phyloP scores from a whole-genome alignment of 1,139 yeast species.

The Blastobotrys malaysiensis region DNA sequence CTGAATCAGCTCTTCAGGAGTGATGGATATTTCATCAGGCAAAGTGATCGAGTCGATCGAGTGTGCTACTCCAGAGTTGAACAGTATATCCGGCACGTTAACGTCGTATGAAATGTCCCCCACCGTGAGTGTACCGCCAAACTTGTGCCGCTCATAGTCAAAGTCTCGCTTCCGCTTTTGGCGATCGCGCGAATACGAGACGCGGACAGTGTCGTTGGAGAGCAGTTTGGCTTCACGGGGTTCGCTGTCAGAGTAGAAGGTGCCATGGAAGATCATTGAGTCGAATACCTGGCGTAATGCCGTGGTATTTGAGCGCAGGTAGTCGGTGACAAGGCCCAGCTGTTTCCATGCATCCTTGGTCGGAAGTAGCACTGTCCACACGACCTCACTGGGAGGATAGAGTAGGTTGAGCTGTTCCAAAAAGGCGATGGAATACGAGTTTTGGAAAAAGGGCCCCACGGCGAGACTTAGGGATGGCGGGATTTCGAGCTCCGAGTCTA shows the following conservation, averaged over 20 bases:
- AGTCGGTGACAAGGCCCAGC: conserved; percentile 56
- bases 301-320: conserved; percentile 49
- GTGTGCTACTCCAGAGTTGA: conserved; percentile 83
- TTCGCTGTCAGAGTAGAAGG: conserved; percentile 61
- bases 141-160: neutral
- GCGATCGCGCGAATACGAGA: conserved; percentile 25
- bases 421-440: conserved; percentile 48
- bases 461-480: conserved; percentile 52
- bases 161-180: neutral
- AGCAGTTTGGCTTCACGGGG: conserved; percentile 15
- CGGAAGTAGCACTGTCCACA: conserved; percentile 78
- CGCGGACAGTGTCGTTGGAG: conserved; percentile 28
- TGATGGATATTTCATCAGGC: conserved; percentile 52
- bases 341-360: conserved; percentile 70
- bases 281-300: conserved; percentile 49
- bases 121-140: conserved; percentile 21
- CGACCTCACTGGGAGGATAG: conserved; percentile 44
- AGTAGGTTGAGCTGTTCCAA: conserved; percentile 46
- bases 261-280: conserved; percentile 55
- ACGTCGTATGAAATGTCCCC: conserved; percentile 20
- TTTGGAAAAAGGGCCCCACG: conserved; percentile 49
- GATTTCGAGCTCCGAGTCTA: conserved; percentile 52
- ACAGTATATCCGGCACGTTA: conserved; percentile 61
- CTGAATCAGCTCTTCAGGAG: conserved; percentile 51
- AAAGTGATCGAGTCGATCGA: conserved; percentile 50